phyloP scores from a whole-genome alignment of 2,329 filamentous ascomycete genomes.

The Coniella vitis region DNA sequence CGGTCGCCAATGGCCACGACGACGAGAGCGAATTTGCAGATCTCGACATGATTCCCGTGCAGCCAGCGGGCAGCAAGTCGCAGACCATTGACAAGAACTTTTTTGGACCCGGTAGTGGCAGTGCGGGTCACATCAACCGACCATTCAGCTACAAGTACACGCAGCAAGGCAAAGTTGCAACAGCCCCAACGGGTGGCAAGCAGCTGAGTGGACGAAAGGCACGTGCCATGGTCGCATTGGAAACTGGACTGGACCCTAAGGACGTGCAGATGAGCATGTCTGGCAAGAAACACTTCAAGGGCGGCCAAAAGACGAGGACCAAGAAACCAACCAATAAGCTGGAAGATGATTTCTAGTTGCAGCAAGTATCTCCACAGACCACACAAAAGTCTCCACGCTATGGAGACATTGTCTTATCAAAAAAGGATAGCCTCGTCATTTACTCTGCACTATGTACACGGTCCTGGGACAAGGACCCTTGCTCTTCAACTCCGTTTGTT shows the following conservation, averaged over 20 bases:
- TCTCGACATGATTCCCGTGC: slow-evolving; percentile 44
- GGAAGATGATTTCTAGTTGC: slow-evolving; percentile 24
- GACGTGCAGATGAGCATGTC: slow-evolving; percentile 55
- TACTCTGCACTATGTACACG: too few relatives aligned
- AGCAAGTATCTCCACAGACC: not conserved
- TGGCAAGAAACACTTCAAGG: slow-evolving; percentile 93
- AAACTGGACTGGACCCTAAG: slow-evolving; percentile 76
- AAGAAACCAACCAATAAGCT: slow-evolving; percentile 40
- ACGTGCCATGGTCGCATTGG: slow-evolving; percentile 70
- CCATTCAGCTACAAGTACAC: slow-evolving; percentile 90
- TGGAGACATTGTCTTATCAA: too few relatives aligned
- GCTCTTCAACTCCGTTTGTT: too few relatives aligned
- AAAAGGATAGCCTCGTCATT: too few relatives aligned
- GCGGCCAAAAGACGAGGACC: slow-evolving; percentile 54
- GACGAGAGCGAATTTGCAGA: slow-evolving; percentile 30
- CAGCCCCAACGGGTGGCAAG: slow-evolving; percentile 36
- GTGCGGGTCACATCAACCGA: slow-evolving; percentile 60
- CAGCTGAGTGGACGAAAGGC: slow-evolving; percentile 77
- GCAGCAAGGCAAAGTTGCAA: slow-evolving; percentile 57
- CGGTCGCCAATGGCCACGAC: slow-evolving; percentile 25
- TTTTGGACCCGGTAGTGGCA: slow-evolving; percentile 61
- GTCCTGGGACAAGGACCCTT: too few relatives aligned
- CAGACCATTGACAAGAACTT: slow-evolving; percentile 79
- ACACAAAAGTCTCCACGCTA: too few relatives aligned
- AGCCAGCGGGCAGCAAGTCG: slow-evolving; percentile 62